Conservation (phyloP, 169 alveolate species). For the Eimeria tenella region DNA sequence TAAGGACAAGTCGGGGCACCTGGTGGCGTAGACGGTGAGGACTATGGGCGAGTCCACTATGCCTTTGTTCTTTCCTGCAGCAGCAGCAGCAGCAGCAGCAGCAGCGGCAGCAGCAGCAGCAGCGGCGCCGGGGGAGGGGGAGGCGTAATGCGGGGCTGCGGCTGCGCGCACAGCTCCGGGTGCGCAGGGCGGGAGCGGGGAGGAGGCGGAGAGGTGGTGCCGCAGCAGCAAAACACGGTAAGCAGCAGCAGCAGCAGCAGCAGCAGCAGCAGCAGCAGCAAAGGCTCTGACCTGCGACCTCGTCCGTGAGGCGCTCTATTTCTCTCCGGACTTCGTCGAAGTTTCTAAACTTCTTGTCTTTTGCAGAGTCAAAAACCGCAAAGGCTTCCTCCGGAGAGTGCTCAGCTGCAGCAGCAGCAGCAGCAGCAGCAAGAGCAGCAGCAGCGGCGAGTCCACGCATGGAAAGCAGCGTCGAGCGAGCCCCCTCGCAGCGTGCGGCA, state of each 20-base stretch:
- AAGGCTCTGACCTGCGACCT: constrained; percentile 72
- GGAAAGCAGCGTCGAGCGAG: neutral
- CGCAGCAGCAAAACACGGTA: too few relatives aligned
- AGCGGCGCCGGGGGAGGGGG: too few relatives aligned
- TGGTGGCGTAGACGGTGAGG: constrained; percentile 96
- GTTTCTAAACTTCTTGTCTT: constrained; percentile 89
- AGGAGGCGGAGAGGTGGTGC: too few relatives aligned
- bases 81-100: neutral
- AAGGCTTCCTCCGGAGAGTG: constrained; percentile 85
- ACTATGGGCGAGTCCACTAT: constrained; percentile 98
- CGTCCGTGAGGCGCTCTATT: constrained; percentile 80
- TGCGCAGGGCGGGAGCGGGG: too few relatives aligned
- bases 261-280: neutral
- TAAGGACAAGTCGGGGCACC: constrained; percentile 98
- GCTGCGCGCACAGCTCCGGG: too few relatives aligned
- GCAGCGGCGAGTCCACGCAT: neutral
- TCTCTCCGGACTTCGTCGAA: constrained; percentile 91
- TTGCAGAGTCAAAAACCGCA: constrained; percentile 89
- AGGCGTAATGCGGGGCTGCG: too few relatives aligned
- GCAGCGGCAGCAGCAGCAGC: too few relatives aligned
- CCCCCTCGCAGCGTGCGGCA: constrained; percentile 81
- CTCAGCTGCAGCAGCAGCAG: constrained; percentile 64
- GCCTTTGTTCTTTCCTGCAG: constrained; percentile 95
- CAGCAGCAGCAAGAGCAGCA: neutral
- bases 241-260: constrained; percentile 81